These are phyloP conservation scores for Musa itinerans DNA, from an alignment of 176 grass and related monocot genomes.

Conservation along the genomic window DNA sequence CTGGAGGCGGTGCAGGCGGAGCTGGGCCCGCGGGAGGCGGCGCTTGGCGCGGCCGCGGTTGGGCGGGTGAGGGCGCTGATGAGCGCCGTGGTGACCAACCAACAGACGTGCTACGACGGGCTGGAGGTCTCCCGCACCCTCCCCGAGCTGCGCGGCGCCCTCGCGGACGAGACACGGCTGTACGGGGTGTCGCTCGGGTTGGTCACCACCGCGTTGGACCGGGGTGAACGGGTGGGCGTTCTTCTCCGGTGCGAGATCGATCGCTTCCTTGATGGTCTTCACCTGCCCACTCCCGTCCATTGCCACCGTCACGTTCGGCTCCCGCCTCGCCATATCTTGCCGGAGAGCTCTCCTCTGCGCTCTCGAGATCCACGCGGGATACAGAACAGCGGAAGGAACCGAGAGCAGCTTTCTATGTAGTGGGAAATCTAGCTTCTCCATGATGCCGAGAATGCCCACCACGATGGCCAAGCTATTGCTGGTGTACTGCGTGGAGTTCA, in stretches of 20 bases:
- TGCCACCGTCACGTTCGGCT: conserved; percentile 52
- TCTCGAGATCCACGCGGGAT: conserved; percentile 40
- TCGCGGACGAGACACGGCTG: conserved; percentile 11
- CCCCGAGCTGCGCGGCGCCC: conserved; percentile 3
- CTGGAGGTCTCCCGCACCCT: conserved; percentile 11
- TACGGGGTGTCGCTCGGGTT: conserved; percentile 17
- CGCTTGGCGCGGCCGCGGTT: neutral
- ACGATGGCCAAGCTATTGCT: conserved; percentile 82
- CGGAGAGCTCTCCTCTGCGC: conserved; percentile 44
- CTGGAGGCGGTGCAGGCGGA: neutral
- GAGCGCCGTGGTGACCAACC: conserved; percentile 22
- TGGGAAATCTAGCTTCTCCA: conserved; percentile 6
- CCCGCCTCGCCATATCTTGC: conserved; percentile 18
- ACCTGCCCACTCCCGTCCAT: conserved; percentile 78
- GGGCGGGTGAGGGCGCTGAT: conserved; percentile 17
- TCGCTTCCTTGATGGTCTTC: conserved; percentile 71
- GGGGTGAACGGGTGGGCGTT: neutral
- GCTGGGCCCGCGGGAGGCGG: neutral
- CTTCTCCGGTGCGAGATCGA: conserved; percentile 49
- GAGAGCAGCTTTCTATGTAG: conserved; percentile 13
- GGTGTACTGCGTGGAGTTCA: conserved; percentile 38
- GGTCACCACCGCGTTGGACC: neutral
- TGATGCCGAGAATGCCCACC: conserved; percentile 22
- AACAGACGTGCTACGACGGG: conserved; percentile 18
- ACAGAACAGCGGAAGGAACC: conserved; percentile 12